Evolutionary conservation across 768 basidiomycete species (phyloP).

Genomic region (Obba rivulosa): DNA sequence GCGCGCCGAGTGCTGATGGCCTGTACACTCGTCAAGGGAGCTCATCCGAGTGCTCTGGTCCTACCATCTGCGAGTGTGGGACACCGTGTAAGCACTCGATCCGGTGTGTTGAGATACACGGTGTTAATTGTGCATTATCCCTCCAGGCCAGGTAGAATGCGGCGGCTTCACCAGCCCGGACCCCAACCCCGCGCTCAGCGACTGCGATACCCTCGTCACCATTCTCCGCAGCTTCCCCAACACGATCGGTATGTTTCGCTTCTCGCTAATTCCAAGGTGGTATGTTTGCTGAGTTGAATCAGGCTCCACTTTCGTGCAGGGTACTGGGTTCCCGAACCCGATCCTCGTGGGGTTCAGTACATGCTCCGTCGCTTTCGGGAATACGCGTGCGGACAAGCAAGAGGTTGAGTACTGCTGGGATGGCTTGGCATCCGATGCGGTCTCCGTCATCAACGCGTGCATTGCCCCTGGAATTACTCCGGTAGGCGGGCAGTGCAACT

Average conservation of each 20-base stretch:
- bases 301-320: conserved; percentile 2
- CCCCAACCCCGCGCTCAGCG: background rate
- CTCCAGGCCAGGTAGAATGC: no score
- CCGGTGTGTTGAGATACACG: no score
- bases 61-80: background rate
- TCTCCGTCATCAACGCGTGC: background rate
- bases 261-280: no score
- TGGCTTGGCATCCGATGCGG: background rate
- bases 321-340: conserved; percentile 3
- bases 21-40: background rate
- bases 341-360: conserved; percentile 3
- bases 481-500: background rate
- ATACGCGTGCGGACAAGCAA: background rate
- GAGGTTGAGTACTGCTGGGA: conserved; percentile 3
- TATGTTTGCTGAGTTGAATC: background rate
- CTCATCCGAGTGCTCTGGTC: background rate
- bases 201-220: background rate
- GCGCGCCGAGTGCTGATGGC: background rate
- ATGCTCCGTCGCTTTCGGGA: background rate
- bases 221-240: background rate
- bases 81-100: no score
- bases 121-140: no score
- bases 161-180: background rate
- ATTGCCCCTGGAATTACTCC: background rate
- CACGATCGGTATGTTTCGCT: background rate